Base-by-base conservation (phyloP, 108 stramenopile species). In the Pseudonitzschia multistriata region DNA sequence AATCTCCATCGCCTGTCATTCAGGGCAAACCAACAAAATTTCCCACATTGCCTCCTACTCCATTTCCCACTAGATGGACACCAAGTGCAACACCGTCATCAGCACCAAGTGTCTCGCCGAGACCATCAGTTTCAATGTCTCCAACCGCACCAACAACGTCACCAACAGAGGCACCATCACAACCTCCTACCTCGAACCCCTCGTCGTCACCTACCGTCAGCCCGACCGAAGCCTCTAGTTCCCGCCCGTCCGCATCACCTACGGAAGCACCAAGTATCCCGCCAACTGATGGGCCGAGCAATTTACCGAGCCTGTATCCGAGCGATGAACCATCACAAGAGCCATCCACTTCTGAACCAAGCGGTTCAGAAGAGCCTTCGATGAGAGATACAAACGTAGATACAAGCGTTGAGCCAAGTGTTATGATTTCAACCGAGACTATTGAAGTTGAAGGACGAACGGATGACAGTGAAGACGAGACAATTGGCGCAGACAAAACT, bases 31-130 rank as follows among this genome's bases (percentile, higher is more conserved):
- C 57, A 11, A 59, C 57, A 35, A 59, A 35, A 59, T 59, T 59
- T n/a, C 57, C 57, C 19, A 59, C 57, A 6, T 33, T 10, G 6
- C 57, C 57, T 10, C 57, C 57, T 35, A 59, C 57, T 21, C 31
- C 31, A 5, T 59, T 59, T 33, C 57, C 57, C 33, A 59, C 57
- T 14, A 29, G 25, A 24, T 8, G 22, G 19, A n/a, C n/a, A n/a
- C 52, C 52, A 25, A 53, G 21, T n/a, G 19, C 52, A 25, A 19
- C 52, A n/a, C n/a, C n/a, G n/a, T n/a, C n/a, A n/a, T n/a, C n/a
- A 8, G 10, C 24, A 10, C 52, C 52, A 53, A 53, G 21, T 24
- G 52, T 8, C n/a, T 17, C 52, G 24, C 22, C 52, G 52, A 31
- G 8, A 53, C 52, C 52, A 25, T 53, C 52, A 10, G 24, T 8